These are phyloP conservation scores for Yarrowia porcina DNA, from an alignment of 805 yeast species.

Conservation along the genomic window DNA sequence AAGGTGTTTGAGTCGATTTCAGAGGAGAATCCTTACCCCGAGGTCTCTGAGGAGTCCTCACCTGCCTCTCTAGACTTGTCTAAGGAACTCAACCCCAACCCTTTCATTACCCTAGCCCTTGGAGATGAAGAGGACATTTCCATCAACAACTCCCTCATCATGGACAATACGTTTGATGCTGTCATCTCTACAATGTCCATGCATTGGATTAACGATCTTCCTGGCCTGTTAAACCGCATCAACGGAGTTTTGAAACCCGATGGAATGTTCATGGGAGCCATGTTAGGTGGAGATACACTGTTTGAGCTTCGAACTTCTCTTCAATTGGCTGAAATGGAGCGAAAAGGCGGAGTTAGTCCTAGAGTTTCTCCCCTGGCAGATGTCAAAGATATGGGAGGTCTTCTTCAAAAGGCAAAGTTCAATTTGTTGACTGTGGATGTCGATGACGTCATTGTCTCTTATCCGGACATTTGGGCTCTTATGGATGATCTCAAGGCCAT, in stretches of 20 bases:
- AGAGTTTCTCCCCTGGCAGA: conserved; percentile 78
- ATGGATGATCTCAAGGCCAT: conserved; percentile 69
- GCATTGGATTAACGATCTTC: conserved; percentile 89
- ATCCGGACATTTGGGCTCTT: conserved; percentile 65
- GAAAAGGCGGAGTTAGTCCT: conserved; percentile 76
- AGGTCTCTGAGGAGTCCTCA: not conserved
- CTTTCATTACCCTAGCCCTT: conserved; percentile 42
- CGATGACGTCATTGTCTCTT: conserved; percentile 75
- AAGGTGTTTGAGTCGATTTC: not conserved
- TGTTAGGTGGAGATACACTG: conserved; percentile 83
- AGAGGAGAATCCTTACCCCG: not conserved
- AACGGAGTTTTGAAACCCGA: conserved; percentile 66
- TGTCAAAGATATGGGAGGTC: conserved; percentile 68
- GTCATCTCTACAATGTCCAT: conserved; percentile 68
- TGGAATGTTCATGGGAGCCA: conserved; percentile 75
- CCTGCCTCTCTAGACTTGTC: not conserved
- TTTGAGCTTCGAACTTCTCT: conserved; percentile 75
- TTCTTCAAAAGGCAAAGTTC: conserved; percentile 73
- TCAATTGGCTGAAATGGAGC: conserved; percentile 78
- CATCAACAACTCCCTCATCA: conserved; percentile 32
- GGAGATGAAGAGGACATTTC: conserved; percentile 60
- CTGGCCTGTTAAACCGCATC: conserved; percentile 55
- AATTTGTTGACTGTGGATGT: conserved; percentile 78
- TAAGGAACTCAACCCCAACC: conserved; percentile 35
- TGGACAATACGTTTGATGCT: conserved; percentile 59